Percentiles rank a stretch among this genome's conserved stretches.
Evolutionary conservation across 2,329 filamentous ascomycete species (phyloP).

Genomic region (Shiraia sp.): DNA sequence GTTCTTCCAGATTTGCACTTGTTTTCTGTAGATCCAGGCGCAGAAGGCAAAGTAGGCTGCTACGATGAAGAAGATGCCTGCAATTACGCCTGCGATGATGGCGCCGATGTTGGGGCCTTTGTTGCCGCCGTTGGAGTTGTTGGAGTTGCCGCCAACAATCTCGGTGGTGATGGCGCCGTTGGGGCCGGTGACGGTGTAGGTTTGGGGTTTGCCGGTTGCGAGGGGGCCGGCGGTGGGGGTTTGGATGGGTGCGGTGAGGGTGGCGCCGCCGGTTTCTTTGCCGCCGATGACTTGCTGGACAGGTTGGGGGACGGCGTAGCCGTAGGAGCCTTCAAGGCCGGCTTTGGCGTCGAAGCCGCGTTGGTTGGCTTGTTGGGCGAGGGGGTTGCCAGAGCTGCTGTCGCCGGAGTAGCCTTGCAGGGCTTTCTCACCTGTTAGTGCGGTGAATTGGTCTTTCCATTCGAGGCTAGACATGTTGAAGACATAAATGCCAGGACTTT

Average conservation of each 20-base stretch:
- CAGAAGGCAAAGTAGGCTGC: conserved; percentile 72
- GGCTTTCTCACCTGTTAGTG: conserved; percentile 60
- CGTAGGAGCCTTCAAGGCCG: conserved; percentile 62
- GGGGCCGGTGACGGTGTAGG: conserved; percentile 64
- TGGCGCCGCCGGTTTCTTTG: conserved; percentile 68
- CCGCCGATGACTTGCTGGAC: conserved; percentile 72
- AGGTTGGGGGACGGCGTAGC: conserved; percentile 70
- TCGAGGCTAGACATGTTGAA: conserved; percentile 72
- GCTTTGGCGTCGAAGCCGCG: conserved; percentile 55
- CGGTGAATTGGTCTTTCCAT: conserved; percentile 74
- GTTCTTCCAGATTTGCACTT: conserved; percentile 69
- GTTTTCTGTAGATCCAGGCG: conserved; percentile 72
- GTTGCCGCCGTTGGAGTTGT: conserved; percentile 15
- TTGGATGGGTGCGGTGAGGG: conserved; percentile 64
- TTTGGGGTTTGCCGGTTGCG: conserved; percentile 69
- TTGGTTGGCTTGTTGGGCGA: conserved; percentile 59
- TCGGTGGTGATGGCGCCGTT: conserved; percentile 48
- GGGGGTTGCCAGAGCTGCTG: conserved; percentile 45
- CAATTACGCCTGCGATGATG: conserved; percentile 64
- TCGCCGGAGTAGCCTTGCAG: conserved; percentile 38
- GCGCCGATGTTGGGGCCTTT: conserved; percentile 55
- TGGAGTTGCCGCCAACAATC: conserved; percentile 37
- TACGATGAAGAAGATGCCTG: conserved; percentile 65
- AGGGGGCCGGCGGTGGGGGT: conserved; percentile 70
- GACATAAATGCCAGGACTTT: conserved; percentile 71